Evolutionary conservation across 164 flowering plant species (phyloP), one percentile per base, ranked within the genome.

Genomic region (Dillenia turbinata): DNA sequence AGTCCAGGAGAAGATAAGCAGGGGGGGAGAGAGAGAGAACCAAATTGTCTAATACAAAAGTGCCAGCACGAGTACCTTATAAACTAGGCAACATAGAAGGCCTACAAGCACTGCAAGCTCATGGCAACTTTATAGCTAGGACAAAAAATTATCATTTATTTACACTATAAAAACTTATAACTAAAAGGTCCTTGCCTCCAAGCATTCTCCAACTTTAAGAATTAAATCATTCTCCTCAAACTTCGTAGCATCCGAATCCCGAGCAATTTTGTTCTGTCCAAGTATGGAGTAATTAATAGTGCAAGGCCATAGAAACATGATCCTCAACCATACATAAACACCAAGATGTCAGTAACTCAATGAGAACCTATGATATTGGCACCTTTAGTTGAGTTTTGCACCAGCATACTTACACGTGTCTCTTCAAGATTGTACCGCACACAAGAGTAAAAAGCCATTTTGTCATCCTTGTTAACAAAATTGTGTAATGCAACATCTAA

Each of bases 391-490:
- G 5, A 26, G 40, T 26, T 26, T 26, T 26, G 40, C 1, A 26
- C 40, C 40, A 26, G 40, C 62, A 49, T 52, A 79, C 91, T 81
- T 82, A 89, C 99, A 63, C 93, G 92, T 57, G 97, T 94, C 81
- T 94, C 99, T 68, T 86, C 83, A 47, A 94, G 82, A 77, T 89
- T 94, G 78, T 87, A 85, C 60, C 80, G 81, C 62, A 94, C 57
- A 67, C 96, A 91, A 57, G 87, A 67, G 70, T 86, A 78, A 61
- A 94, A 94, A 15, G 99, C 97, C 84, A 78, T 76, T 71, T 91
- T 94, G 72, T 94, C 99, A 79, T 94, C 99, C 78, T 94, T 94
- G 73, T 82, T 94, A 9, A 94, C 96, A 81, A 91, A 91, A 61
- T 88, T 85, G 19, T 94, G 99, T 48, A 94, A 79, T 54, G 99